Conservation (phyloP, 2,329 filamentous ascomycete genomes). For the Fusarium sp. region DNA sequence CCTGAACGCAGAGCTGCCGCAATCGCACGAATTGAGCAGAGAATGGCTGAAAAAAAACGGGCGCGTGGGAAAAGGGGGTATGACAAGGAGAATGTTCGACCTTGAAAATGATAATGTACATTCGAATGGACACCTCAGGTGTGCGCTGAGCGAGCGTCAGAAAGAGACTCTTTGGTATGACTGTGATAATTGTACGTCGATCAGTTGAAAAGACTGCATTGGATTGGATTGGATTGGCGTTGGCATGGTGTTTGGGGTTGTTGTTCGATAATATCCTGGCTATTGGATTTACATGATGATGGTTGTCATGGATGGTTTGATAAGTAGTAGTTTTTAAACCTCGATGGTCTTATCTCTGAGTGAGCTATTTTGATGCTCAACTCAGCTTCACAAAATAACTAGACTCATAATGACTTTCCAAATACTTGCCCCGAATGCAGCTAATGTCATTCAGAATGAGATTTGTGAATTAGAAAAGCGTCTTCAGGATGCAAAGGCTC, state of each 20-base stretch:
- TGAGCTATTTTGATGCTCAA: conserved; percentile 32
- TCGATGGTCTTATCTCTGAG: conserved; percentile 41
- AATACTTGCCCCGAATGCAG: conserved; percentile 36
- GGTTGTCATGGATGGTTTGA: conserved; percentile 38
- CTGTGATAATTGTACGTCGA: conserved; percentile 25
- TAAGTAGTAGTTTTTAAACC: conserved; percentile 27
- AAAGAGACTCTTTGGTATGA: not conserved
- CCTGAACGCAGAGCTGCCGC: conserved; percentile 67
- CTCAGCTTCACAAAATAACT: conserved; percentile 20
- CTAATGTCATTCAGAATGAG: conserved; percentile 62
- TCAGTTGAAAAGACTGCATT: conserved; percentile 8
- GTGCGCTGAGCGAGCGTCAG: conserved; percentile 22
- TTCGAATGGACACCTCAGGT: conserved; percentile 17
- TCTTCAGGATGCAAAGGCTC: conserved; percentile 61
- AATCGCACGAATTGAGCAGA: conserved; percentile 66
- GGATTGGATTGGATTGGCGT: conserved; percentile 34
- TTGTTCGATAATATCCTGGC: conserved; percentile 24
- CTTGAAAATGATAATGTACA: conserved; percentile 45
- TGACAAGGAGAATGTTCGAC: conserved; percentile 67
- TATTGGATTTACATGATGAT: conserved; percentile 43
- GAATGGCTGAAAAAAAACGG: conserved; percentile 64
- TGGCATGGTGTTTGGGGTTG: conserved; percentile 45
- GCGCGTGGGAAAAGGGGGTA: conserved; percentile 50
- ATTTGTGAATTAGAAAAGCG: conserved; percentile 70
- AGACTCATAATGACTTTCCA: conserved; percentile 46